Evolutionary conservation across 345 rosid species (phyloP), one percentile per base, ranked within the genome.

Genomic region (Chamaenerion angustifolium): DNA sequence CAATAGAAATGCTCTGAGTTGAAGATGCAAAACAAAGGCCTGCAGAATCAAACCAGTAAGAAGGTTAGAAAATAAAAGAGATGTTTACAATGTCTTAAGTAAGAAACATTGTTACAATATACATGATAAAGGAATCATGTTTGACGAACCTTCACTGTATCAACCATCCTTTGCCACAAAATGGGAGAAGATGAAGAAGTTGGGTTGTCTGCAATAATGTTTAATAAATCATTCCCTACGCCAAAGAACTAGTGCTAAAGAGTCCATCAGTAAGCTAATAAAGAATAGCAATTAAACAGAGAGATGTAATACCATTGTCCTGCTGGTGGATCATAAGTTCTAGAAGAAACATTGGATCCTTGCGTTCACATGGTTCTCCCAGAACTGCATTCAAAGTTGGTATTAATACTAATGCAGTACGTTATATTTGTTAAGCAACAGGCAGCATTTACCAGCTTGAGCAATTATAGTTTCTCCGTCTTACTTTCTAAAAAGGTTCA

Each of bases 81-180:
- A 12, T 48, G 12, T 18, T 17, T 47, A 10, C 31, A 1, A 4
- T 17, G 13, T 10, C 18, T 15, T 48, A 3, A 15, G 27, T 16
- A 47, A 16, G 18, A 16, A 17, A 47, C 50, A 47, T 21, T 21
- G 25, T 21, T 21, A 4, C 21, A 46, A 48, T 43, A 48, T 43
- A 51, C 25, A 14, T 12, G 12, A 47, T 18, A 16, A 23, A 6
- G 44, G 51, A 49, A n/a, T 13, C 42, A 25, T 42, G 40, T 17
- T 56, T 55, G 46, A 61, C 45, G 12, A 57, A 79, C 85, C 85
- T 82, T 79, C 56, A 79, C 79, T 41, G 56, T 64, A 64, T 79
- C 86, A 58, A 72, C 85, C 83, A 81, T 81, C 57, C 55, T 68
- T 58, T 73, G 74, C 82, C 82, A 31, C 37, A 7, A 78, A 56